Conservation (phyloP, 192 early-diverging fungal species). For the Paraglomus occultum region DNA sequence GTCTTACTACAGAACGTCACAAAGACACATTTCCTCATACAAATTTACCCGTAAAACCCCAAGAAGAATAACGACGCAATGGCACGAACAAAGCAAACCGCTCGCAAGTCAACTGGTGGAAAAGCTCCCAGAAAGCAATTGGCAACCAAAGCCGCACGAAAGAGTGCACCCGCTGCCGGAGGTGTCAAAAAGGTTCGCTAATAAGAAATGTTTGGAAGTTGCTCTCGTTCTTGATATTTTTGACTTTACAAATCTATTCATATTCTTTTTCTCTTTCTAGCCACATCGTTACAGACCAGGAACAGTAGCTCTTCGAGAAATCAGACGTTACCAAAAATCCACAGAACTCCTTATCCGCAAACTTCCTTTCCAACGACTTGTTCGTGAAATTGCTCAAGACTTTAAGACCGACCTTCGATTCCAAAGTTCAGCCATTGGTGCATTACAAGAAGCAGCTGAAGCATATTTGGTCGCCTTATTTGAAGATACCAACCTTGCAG, state of each 20-base stretch:
- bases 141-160: slow-evolving; percentile 95
- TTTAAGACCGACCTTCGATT: slow-evolving; percentile 99
- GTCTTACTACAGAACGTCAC: background rate
- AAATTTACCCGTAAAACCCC: background rate
- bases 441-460: slow-evolving; percentile 98
- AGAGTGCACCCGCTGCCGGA: slow-evolving; percentile 89
- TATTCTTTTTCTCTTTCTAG: slow-evolving; percentile 29
- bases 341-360: slow-evolving; percentile 94
- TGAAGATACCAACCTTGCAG: slow-evolving; percentile 99
- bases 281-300: slow-evolving; percentile 84
- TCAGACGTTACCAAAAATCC: slow-evolving; percentile 94
- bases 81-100: slow-evolving; percentile 84
- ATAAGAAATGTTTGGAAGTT: no score
- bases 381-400: slow-evolving; percentile 99
- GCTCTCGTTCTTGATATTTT: no score
- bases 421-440: slow-evolving; percentile 99
- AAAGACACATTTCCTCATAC: slow-evolving; percentile 15
- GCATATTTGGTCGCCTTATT: slow-evolving; percentile 88
- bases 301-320: slow-evolving; percentile 90
- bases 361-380: slow-evolving; percentile 92
- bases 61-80: slow-evolving; percentile 43
- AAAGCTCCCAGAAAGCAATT: slow-evolving; percentile 98
- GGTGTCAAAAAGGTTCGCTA: slow-evolving; percentile 78
- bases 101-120: slow-evolving; percentile 98
- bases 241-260: no score